phyloP scores from a whole-genome alignment of 2,329 filamentous ascomycete species.

The Zymoseptoria ardabiliae region DNA sequence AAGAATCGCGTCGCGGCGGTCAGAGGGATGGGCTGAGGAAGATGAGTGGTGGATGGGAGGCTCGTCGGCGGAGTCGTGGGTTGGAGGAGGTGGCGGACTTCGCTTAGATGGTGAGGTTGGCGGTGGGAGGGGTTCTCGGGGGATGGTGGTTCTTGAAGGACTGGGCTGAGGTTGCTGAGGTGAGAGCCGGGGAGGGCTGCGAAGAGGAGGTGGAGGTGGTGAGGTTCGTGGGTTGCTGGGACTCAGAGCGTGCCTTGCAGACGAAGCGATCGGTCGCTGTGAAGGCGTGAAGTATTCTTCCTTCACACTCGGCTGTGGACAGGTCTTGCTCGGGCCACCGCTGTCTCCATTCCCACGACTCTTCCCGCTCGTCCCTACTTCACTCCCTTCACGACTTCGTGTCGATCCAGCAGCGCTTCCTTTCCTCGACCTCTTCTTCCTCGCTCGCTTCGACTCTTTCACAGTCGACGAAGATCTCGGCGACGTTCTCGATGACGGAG shows the following conservation, averaged over 20 bases:
- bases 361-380: not conserved
- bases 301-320: not conserved
- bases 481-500: not conserved
- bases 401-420: not conserved
- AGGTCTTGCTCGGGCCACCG: not conserved
- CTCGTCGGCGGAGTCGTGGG: not conserved
- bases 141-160: not conserved
- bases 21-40: not conserved
- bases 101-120: no score
- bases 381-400: not conserved
- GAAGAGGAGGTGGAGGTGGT: not conserved
- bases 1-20: constrained; percentile 17
- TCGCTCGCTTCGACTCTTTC: constrained; percentile 2
- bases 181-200: not conserved
- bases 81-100: not conserved
- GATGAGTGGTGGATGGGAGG: not conserved
- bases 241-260: not conserved
- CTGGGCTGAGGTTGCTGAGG: not conserved
- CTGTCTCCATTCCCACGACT: not conserved
- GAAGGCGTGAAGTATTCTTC: not conserved
- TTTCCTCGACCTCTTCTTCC: not conserved
- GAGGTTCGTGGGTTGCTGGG: no score
- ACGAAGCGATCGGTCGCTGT: not conserved
- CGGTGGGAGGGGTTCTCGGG: not conserved
- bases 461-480: not conserved